Evolutionary conservation across 2,329 filamentous ascomycete genomes (phyloP).

Genomic region (Neofusicoccum cordaticola): DNA sequence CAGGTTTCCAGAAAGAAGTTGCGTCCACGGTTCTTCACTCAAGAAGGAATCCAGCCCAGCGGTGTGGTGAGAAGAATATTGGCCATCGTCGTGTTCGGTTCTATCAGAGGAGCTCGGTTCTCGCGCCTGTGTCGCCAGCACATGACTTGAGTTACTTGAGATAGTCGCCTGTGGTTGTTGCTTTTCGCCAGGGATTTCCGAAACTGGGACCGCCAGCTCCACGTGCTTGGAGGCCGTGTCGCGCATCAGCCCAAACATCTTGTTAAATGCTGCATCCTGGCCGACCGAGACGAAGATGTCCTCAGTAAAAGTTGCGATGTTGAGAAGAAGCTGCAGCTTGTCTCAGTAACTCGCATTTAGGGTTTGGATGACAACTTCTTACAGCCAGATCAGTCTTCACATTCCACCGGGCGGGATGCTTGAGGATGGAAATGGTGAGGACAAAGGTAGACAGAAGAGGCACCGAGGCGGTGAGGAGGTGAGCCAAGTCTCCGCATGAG

Average conservation of each 20-base stretch:
- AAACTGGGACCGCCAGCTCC: background rate
- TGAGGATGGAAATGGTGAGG: background rate
- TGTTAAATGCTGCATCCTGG: background rate
- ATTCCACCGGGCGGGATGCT: background rate
- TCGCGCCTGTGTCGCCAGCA: background rate
- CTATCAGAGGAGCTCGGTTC: too few species aligned
- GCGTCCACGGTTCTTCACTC: background rate
- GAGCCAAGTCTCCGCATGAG: background rate
- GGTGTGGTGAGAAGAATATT: background rate
- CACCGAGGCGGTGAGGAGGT: background rate
- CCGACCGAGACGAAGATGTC: background rate
- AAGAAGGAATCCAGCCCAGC: background rate
- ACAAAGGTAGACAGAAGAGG: background rate
- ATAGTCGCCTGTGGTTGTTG: background rate
- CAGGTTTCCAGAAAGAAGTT: background rate
- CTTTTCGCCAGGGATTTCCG: background rate
- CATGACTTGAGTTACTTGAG: background rate
- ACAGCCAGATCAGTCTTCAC: background rate
- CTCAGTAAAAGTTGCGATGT: background rate
- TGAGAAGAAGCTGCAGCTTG: background rate
- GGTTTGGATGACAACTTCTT: background rate
- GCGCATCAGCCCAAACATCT: background rate
- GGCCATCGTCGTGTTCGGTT: background rate
- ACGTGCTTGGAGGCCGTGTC: background rate
- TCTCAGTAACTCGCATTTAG: too few species aligned